Evolutionary conservation across 257 asterid genomes (phyloP).

Genomic region (Solanum microdontum): DNA sequence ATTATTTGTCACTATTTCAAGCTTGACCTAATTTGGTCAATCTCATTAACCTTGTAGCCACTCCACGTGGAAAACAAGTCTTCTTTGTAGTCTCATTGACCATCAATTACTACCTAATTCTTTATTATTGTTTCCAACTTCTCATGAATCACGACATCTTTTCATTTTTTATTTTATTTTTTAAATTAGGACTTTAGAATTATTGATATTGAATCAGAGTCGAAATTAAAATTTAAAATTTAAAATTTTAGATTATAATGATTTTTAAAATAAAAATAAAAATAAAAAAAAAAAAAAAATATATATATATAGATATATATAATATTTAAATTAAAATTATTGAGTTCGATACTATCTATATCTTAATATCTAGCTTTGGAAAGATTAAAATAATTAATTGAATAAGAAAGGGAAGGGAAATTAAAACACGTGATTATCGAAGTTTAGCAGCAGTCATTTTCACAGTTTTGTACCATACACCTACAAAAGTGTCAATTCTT

Average conservation of each 20-base stretch:
- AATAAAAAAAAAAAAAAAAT: no score
- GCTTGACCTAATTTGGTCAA: background rate
- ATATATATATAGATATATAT: background rate
- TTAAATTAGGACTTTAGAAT: background rate
- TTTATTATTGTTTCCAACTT: background rate
- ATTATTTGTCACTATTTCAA: background rate
- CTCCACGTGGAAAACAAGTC: background rate
- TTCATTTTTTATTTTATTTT: background rate
- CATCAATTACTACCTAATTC: background rate
- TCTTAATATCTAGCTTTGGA: background rate
- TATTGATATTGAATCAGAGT: background rate
- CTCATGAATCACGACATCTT: background rate
- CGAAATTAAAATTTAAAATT: background rate
- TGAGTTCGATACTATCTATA: fast-evolving
- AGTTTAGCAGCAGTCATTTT: background rate
- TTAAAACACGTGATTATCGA: background rate
- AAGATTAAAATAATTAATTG: no score
- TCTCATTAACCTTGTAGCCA: background rate
- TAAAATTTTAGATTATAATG: background rate
- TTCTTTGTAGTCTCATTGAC: background rate
- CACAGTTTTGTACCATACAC: background rate
- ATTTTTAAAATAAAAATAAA: no score
- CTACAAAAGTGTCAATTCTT: background rate
- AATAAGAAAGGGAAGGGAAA: background rate
- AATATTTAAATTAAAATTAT: background rate